Evolutionary conservation across 1,139 yeast genomes (phyloP).

Genomic region (Pichia sp.): DNA sequence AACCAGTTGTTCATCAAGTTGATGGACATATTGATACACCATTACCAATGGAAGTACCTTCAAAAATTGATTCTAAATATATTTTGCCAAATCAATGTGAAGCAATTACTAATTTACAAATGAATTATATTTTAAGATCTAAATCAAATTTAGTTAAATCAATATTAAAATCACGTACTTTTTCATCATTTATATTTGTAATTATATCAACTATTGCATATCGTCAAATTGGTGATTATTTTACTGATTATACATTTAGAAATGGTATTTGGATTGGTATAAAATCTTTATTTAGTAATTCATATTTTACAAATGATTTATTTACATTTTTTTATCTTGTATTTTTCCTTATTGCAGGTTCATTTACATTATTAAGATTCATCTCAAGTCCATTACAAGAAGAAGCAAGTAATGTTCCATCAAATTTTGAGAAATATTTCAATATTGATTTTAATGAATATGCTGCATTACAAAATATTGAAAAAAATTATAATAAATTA

Average conservation of each 20-base stretch:
- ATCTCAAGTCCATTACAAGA: constrained; percentile 35
- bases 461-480: constrained; percentile 30
- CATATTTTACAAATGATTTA: constrained; percentile 32
- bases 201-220: constrained; percentile 9
- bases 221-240: constrained; percentile 14
- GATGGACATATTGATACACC: constrained; percentile 31
- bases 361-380: constrained; percentile 30
- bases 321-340: constrained; percentile 26
- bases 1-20: constrained; percentile 9
- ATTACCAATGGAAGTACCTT: constrained; percentile 41
- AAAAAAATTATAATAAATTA: constrained; percentile 19
- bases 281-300: constrained; percentile 31
- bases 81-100: constrained; percentile 53
- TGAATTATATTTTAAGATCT: constrained; percentile 55
- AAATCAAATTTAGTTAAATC: constrained; percentile 46
- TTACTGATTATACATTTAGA: constrained; percentile 15
- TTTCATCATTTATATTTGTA: constrained; percentile 19
- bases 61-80: constrained; percentile 41
- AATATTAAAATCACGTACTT: constrained; percentile 45
- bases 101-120: constrained; percentile 55
- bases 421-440: constrained; percentile 42
- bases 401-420: constrained; percentile 45
- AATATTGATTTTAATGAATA: constrained; percentile 49
- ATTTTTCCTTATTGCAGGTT: constrained; percentile 22
- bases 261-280: constrained; percentile 18